phyloP scores from a whole-genome alignment of 1,284 basidiomycete species.

The Singerocomus rubriflavus region DNA sequence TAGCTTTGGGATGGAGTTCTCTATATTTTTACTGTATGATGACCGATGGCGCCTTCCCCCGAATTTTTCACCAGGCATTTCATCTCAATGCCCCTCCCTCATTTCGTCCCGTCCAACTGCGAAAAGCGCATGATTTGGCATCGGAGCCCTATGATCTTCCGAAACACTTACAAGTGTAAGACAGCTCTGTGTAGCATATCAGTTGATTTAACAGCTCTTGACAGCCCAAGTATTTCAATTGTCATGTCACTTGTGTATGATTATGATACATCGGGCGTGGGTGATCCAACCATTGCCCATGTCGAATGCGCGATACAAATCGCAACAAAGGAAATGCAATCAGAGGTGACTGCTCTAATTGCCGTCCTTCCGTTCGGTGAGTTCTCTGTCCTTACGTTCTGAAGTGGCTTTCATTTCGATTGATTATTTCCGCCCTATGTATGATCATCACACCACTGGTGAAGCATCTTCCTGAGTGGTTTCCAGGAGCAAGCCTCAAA shows the following conservation, averaged over 20 bases:
- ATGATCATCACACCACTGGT: conserved; percentile 9
- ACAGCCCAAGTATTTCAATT: conserved; percentile 20
- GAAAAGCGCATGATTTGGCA: conserved; percentile 19
- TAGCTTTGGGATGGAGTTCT: conserved; percentile 23
- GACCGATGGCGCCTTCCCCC: conserved; percentile 27
- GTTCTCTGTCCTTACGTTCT: not conserved
- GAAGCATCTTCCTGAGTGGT: conserved; percentile 21
- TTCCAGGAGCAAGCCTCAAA: conserved; percentile 24
- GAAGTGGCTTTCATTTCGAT: not conserved
- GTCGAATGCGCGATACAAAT: conserved; percentile 12
- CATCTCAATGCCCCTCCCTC: conserved; percentile 14
- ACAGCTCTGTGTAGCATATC: not conserved
- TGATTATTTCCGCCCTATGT: not conserved
- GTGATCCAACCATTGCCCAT: conserved; percentile 22
- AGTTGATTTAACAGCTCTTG: not conserved
- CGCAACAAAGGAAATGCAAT: conserved; percentile 14
- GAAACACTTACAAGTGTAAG: conserved; percentile 22
- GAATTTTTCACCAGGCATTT: conserved; percentile 29
- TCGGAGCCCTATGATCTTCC: conserved; percentile 2
- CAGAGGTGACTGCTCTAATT: conserved; percentile 20
- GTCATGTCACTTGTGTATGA: conserved; percentile 28
- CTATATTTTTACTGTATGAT: conserved; percentile 23
- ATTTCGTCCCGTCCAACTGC: conserved; percentile 24
- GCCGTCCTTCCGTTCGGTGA: conserved; percentile 20
- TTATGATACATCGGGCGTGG: conserved; percentile 10